Base-by-base conservation (phyloP, 352 stramenopile genomes). In the Plasmopara halstedii region DNA sequence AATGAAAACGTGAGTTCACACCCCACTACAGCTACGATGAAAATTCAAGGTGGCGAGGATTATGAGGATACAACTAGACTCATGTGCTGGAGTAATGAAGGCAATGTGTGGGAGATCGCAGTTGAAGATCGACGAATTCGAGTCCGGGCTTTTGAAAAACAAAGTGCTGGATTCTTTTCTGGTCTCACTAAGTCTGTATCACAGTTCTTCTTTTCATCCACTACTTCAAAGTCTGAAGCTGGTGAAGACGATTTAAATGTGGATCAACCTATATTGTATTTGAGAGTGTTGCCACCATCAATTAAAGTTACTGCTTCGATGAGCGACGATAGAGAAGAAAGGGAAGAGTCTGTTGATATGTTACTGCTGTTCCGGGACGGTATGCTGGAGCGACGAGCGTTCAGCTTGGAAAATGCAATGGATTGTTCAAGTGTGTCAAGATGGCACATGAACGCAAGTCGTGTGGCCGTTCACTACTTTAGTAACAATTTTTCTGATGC, bases 61-160 rank as follows among this genome's bases (percentile, higher is more conserved):
- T 37, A 56, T 8, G 48, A 65, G 11, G 62, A 77, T 39, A 49
- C 62, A 2, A 73, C 62, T 23, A 75, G 75, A 45, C 41, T 90
- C n/a, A 31, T 90, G 32, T 90, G 78, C 60, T 90, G 78, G 78
- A 86, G 73, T 53, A 85, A 83, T 44, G 56, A 81, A 19, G 78
- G 78, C 10, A 86, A 77, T 50, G 59, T 90, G 21, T 90, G 78
- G 78, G 78, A 90, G 41, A 59, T 90, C 10, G 75, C 75, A 17
- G 75, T 90, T 36, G 78, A 90, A 22, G 75, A 90, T 50, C 69
- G 75, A 18, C 73, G 78, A n/a, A 79, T 90, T 47, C 78, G 78
- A 35, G 73, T 88, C 22, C 73, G 78, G 18, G 56, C 67, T 15
- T 84, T 90, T 29, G 78, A 90, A 48, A 83, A 82, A 26, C 70